Evolutionary conservation across 495 filamentous ascomycete species (phyloP).

Genomic region (Collariella sp.): DNA sequence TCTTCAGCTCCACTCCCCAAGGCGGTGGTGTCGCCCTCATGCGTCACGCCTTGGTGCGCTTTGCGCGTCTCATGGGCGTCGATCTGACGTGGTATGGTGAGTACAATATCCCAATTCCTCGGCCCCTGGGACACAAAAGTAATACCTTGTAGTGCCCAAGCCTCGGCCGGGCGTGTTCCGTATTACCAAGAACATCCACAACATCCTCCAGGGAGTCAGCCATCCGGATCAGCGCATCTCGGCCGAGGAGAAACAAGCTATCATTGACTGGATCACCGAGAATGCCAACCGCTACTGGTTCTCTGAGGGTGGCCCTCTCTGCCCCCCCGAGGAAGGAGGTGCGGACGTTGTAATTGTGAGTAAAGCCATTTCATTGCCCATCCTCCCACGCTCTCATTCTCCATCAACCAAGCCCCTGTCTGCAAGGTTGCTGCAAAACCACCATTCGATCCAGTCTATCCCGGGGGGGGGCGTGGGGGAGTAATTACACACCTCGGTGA

Average conservation of each 20-base stretch:
- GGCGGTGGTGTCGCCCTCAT: slow-evolving; percentile 85
- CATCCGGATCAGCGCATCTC: slow-evolving; percentile 53
- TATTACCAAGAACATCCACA: slow-evolving; percentile 86
- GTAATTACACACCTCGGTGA: background rate
- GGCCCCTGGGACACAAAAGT: background rate
- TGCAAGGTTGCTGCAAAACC: slow-evolving; percentile 1
- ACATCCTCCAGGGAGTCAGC: slow-evolving; percentile 81
- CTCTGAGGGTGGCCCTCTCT: slow-evolving; percentile 55
- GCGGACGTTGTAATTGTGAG: slow-evolving; percentile 68
- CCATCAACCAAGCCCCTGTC: background rate
- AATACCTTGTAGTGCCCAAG: slow-evolving; percentile 55
- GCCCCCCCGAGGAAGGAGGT: slow-evolving; percentile 58
- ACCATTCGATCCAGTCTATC: no score
- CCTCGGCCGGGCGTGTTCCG: slow-evolving; percentile 78
- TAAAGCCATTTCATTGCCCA: slow-evolving; percentile 4
- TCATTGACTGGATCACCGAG: slow-evolving; percentile 66
- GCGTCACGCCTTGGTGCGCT: slow-evolving; percentile 74
- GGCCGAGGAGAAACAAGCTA: slow-evolving; percentile 47
- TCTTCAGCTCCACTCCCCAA: slow-evolving; percentile 80
- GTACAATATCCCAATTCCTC: slow-evolving; percentile 8
- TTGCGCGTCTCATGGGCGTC: slow-evolving; percentile 58
- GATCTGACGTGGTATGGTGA: slow-evolving; percentile 66
- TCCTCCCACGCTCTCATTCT: slow-evolving; percentile 6
- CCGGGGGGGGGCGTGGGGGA: slow-evolving; percentile 2
- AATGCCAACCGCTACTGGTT: slow-evolving; percentile 77